phyloP scores from a whole-genome alignment of 1,139 yeast species.

The Dujonia santamariae region DNA sequence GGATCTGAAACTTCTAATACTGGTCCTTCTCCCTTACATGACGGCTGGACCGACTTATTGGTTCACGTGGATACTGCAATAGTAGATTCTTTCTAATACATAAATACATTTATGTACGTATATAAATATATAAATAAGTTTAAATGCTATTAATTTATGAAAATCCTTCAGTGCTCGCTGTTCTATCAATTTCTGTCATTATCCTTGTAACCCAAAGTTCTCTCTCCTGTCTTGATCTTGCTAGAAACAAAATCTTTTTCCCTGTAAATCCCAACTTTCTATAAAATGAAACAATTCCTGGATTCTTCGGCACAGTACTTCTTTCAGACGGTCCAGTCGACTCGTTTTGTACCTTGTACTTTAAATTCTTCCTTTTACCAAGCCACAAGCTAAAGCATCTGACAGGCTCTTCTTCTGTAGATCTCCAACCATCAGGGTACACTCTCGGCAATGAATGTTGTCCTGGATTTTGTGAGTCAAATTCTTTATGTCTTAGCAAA shows the following conservation, averaged over 20 bases:
- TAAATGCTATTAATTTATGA: slow-evolving; percentile 3
- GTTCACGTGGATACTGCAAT: slow-evolving; percentile 4
- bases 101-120: not conserved
- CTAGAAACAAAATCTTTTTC: slow-evolving; percentile 66
- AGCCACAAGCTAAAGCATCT: slow-evolving; percentile 85
- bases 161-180: slow-evolving; percentile 21
- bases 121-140: slow-evolving; percentile 3
- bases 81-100: not conserved
- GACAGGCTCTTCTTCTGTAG: slow-evolving; percentile 68
- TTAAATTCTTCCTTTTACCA: slow-evolving; percentile 53
- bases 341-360: not conserved
- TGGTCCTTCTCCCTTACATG: not conserved
- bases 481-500: slow-evolving; percentile 38
- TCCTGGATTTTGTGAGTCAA: slow-evolving; percentile 52
- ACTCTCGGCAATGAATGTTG: slow-evolving; percentile 62
- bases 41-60: slow-evolving; percentile 1
- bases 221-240: slow-evolving; percentile 78
- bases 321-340: slow-evolving; percentile 2
- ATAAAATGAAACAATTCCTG: slow-evolving; percentile 40
- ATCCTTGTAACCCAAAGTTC: slow-evolving; percentile 78
- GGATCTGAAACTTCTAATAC: not conserved
- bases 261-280: slow-evolving; percentile 68
- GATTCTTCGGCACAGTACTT: slow-evolving; percentile 25
- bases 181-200: slow-evolving; percentile 62
- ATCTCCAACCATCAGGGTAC: slow-evolving; percentile 80